These are phyloP conservation scores for Clonostachys byssicola DNA, from an alignment of 2,329 filamentous ascomycete genomes.

Conservation along the genomic window DNA sequence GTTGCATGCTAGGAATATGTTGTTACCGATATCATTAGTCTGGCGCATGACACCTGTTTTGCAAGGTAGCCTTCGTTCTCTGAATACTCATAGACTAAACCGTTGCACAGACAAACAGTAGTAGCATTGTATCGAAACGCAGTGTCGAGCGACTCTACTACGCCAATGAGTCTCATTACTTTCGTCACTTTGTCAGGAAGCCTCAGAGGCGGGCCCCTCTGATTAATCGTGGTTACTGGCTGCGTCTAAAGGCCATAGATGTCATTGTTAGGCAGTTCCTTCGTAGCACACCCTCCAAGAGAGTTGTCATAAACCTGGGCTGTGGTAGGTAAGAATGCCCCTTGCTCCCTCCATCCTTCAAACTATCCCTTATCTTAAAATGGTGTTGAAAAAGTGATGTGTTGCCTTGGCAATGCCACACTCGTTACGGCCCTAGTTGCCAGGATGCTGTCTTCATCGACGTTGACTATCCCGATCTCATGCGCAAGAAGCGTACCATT, in stretches of 20 bases:
- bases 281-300: constrained; percentile 45
- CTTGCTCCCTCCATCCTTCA: not conserved
- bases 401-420: constrained; percentile 77
- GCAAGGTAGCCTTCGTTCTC: not conserved
- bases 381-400: constrained; percentile 60
- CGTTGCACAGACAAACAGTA: constrained; percentile 66
- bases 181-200: constrained; percentile 82
- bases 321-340: constrained; percentile 74
- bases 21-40: not conserved
- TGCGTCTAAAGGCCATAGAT: constrained; percentile 81
- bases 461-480: constrained; percentile 79
- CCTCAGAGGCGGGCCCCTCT: constrained; percentile 79
- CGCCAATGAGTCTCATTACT: constrained; percentile 73
- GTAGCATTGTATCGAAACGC: constrained; percentile 87
- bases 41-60: not conserved
- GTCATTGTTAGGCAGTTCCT: constrained; percentile 71
- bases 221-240: constrained; percentile 86
- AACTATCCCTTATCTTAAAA: not conserved
- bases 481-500: constrained; percentile 66
- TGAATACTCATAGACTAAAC: not conserved
- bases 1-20: not conserved
- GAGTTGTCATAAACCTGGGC: constrained; percentile 78
- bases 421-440: constrained; percentile 57
- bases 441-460: constrained; percentile 68
- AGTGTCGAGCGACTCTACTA: constrained; percentile 90